phyloP scores from a whole-genome alignment of 495 filamentous ascomycete species.

The Penicillium subrubescens region DNA sequence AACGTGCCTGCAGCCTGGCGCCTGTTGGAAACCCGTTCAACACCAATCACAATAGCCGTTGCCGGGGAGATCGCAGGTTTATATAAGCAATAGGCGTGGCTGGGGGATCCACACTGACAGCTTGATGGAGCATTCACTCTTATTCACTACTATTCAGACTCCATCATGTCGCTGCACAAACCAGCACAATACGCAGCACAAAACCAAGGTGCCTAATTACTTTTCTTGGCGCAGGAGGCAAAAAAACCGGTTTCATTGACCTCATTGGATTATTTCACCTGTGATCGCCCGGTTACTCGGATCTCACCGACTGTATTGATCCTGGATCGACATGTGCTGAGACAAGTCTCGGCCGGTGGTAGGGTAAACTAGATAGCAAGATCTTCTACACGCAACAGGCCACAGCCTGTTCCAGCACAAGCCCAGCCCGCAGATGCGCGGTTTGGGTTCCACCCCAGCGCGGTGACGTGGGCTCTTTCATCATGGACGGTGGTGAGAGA shows the following conservation, averaged over 20 bases:
- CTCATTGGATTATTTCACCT: constrained; percentile 10
- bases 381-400: constrained; percentile 70
- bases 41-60: neutral
- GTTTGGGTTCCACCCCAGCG: constrained; percentile 69
- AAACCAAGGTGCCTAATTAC: constrained; percentile 28
- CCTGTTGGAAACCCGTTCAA: neutral
- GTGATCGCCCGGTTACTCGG: neutral
- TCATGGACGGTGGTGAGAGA: constrained; percentile 58
- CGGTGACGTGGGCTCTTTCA: constrained; percentile 56
- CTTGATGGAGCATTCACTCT: neutral
- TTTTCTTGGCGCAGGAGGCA: constrained; percentile 26
- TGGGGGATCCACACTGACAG: constrained; percentile 25
- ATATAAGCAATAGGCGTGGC: constrained; percentile 23
- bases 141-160: neutral
- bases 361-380: constrained; percentile 45
- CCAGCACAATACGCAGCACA: neutral
- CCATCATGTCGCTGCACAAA: constrained; percentile 7
- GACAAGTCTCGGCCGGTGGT: constrained; percentile 2
- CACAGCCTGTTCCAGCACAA: constrained; percentile 61
- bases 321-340: constrained; percentile 16
- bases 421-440: constrained; percentile 64
- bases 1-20: neutral
- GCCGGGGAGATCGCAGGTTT: neutral
- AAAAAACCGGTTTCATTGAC: neutral
- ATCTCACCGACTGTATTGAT: constrained; percentile 1